phyloP scores from a whole-genome alignment of 2,329 filamentous ascomycete species.

The Sporothrix protearum region DNA sequence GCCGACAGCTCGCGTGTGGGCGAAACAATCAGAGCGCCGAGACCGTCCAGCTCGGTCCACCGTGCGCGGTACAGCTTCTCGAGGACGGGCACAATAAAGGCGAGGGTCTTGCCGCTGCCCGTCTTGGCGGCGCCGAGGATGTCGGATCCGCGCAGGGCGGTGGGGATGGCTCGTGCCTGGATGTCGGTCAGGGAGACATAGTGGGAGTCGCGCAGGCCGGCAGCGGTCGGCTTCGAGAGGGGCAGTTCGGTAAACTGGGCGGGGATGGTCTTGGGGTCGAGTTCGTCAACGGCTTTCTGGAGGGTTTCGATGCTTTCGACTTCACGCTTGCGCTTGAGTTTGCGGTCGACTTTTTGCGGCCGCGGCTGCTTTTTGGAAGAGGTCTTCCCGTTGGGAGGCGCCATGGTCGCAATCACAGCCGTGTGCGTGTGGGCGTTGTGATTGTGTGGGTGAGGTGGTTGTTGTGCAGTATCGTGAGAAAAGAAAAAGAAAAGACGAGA shows the following conservation, averaged over 20 bases:
- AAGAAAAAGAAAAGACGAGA: too few relatives aligned
- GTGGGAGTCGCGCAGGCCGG: slow-evolving; percentile 78
- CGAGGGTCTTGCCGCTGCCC: slow-evolving; percentile 90
- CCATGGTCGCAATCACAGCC: slow-evolving; percentile 18
- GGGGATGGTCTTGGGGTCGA: slow-evolving; percentile 55
- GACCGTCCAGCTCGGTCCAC: slow-evolving; percentile 86
- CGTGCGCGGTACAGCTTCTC: slow-evolving; percentile 86
- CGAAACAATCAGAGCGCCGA: slow-evolving; percentile 88
- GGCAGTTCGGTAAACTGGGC: slow-evolving; percentile 79
- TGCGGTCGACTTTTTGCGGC: slow-evolving; percentile 27
- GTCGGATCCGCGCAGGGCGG: slow-evolving; percentile 79
- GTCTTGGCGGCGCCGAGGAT: slow-evolving; percentile 95
- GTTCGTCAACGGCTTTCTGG: slow-evolving; percentile 30
- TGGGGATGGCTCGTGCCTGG: slow-evolving; percentile 81
- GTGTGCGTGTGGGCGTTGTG: not conserved
- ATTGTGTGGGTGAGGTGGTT: not conserved
- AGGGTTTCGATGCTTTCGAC: slow-evolving; percentile 32
- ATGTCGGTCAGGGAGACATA: slow-evolving; percentile 90
- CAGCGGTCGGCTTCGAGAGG: slow-evolving; percentile 73
- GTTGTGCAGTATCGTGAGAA: not conserved
- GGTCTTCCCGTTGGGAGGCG: slow-evolving; percentile 18
- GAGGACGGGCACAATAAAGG: slow-evolving; percentile 86
- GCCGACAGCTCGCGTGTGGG: slow-evolving; percentile 93
- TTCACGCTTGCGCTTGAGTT: slow-evolving; percentile 32
- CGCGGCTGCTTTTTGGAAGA: slow-evolving; percentile 16